A percentile compares a stretch with the other conserved stretches of the same genome.
Conservation (phyloP, 352 stramenopile species). For the Globisporangium nunn region DNA sequence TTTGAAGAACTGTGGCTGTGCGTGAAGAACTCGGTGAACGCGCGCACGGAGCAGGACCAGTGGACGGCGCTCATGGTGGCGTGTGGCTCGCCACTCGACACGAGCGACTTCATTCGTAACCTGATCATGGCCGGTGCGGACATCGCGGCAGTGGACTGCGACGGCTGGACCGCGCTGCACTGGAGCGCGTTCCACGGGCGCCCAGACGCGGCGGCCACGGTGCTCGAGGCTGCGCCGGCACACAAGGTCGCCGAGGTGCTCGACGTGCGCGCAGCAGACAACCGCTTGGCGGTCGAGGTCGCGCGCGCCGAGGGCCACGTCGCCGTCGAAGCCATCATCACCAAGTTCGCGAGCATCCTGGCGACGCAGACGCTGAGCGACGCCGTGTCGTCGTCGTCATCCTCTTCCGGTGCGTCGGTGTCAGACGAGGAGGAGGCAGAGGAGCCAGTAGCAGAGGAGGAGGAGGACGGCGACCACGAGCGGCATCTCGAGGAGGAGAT, state of each 20-base stretch:
- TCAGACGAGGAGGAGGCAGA: neutral
- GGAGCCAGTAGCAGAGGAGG: neutral
- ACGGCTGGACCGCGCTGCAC: constrained; percentile 79
- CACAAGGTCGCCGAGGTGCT: constrained; percentile 39
- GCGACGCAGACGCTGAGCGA: constrained; percentile 5
- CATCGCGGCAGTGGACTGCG: constrained; percentile 56
- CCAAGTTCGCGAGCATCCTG: constrained; percentile 24
- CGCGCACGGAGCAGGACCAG: constrained; percentile 61
- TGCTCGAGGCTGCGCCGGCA: constrained; percentile 35
- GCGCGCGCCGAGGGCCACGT: constrained; percentile 61
- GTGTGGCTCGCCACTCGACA: constrained; percentile 73
- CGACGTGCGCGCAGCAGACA: constrained; percentile 45
- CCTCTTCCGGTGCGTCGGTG: neutral
- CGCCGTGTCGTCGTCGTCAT: neutral
- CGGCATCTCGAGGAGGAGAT: constrained; percentile 4
- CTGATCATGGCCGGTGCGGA: constrained; percentile 49
- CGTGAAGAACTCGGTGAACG: constrained; percentile 59
- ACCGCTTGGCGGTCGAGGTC: constrained; percentile 54
- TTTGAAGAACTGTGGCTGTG: constrained; percentile 62
- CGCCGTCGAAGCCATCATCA: constrained; percentile 59
- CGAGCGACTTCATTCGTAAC: constrained; percentile 69
- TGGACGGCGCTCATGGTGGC: constrained; percentile 83
- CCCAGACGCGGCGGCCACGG: constrained; percentile 54
- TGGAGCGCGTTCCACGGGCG: constrained; percentile 79
- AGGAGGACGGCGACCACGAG: neutral